Base-by-base conservation (phyloP, 2,329 filamentous ascomycete genomes). In the Gnomoniopsis smithogilvyi region DNA sequence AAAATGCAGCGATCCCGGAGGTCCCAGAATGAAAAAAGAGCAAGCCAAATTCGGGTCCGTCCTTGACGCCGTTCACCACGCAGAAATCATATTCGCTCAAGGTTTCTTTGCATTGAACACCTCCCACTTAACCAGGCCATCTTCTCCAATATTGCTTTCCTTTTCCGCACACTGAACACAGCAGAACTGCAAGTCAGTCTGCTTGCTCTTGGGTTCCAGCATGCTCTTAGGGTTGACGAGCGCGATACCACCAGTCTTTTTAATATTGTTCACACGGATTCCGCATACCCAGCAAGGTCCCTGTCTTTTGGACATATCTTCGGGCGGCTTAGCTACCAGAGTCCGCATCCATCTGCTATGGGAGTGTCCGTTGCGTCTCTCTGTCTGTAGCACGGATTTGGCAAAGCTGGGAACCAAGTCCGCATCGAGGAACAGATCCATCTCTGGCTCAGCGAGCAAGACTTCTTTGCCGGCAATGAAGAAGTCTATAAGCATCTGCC, bases 401-500 rank as follows among this genome's bases (percentile, higher is more conserved):
- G 38, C 1, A 3, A 61, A 61, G 0, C 8, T 6, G 17, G 51
- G 51, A 2, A 58, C 36, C 4, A 38, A 12, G 26, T 48, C 51
- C 4, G 36, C 17, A n/a, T 15, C 6, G 14, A 58, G 52, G 15
- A 26, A 12, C 3, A 30, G n/a, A 3, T 56, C 49, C 0, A 61
- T n/a, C 15, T 1, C 6, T 0, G 55, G 8, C 6, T 61, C 51
- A 15, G 46, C 46, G 6, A 61, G 15, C 7, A 61, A 46, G 36
- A 61, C 33, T 0, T 58, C 54, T 6, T 49, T 33, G 2, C 45
- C 51, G 1, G 41, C 59, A 6, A 58, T 43, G 38, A 51, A 36
- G 14, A 61, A 61, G 51, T 61, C 59, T 11, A 57, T 17, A 12
- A 61, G 51, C 51, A 61, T 58, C n/a, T 14, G 11, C 2, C 10